Conservation (phyloP, 1,284 basidiomycete genomes). For the Papiliotrema flavescens region DNA sequence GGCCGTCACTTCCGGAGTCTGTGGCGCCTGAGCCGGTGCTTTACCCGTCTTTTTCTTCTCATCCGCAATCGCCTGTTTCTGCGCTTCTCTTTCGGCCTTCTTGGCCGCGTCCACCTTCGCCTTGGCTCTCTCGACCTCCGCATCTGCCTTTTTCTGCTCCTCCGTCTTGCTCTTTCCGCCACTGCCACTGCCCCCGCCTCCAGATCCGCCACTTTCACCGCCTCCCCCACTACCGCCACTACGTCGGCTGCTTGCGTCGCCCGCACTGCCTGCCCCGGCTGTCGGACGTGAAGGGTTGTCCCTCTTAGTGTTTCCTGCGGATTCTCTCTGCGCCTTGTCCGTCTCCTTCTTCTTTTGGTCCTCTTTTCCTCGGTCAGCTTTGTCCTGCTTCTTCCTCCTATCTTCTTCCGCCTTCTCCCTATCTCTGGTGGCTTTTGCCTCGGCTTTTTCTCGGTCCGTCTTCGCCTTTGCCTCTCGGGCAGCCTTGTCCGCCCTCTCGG, state of each 20-base stretch:
- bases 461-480: neutral
- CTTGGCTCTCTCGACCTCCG: neutral
- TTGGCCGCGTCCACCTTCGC: neutral
- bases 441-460: neutral
- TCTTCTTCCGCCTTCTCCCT: neutral
- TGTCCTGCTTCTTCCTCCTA: neutral
- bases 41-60: neutral
- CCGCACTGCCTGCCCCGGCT: neutral
- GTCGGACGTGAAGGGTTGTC: no score
- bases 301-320: no score
- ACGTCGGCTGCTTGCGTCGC: neutral
- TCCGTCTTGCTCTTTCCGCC: neutral
- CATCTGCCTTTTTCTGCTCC: neutral
- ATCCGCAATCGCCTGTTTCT: neutral
- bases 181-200: neutral
- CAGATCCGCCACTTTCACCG: neutral
- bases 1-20: neutral
- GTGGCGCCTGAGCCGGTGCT: neutral
- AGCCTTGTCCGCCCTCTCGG: neutral
- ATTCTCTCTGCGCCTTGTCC: no score
- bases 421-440: neutral
- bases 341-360: no score
- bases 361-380: neutral
- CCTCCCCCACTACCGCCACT: neutral
- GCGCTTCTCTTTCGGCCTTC: neutral